phyloP scores from a whole-genome alignment of 306 rosid species.

The Lathyrus sativus region DNA sequence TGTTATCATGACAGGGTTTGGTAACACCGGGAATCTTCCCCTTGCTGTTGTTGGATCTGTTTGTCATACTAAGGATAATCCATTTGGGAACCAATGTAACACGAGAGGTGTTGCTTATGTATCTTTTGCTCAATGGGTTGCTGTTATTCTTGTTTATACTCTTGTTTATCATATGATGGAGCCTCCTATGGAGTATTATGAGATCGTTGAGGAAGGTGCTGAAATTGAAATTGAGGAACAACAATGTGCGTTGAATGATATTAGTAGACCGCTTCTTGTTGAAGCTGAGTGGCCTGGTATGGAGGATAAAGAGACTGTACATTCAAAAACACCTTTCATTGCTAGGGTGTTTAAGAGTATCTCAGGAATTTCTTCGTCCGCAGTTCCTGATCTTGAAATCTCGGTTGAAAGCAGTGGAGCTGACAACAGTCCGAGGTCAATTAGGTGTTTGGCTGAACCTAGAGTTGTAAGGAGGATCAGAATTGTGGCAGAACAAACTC shows the following conservation, averaged over 20 bases:
- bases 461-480: constrained; percentile 77
- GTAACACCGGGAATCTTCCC: constrained; percentile 90
- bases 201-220: constrained; percentile 64
- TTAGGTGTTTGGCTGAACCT: constrained; percentile 82
- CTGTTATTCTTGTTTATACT: constrained; percentile 85
- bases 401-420: constrained; percentile 43
- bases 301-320: constrained; percentile 84
- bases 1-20: constrained; percentile 81
- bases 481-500: constrained; percentile 82
- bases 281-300: constrained; percentile 99
- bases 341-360: constrained; percentile 64
- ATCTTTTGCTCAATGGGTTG: constrained; percentile 84
- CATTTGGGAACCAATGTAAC: constrained; percentile 74
- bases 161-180: constrained; percentile 97
- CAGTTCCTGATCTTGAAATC: constrained; percentile 55
- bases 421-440: constrained; percentile 65
- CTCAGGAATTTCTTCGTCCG: constrained; percentile 51
- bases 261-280: constrained; percentile 76
- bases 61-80: constrained; percentile 66
- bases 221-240: constrained; percentile 57
- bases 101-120: constrained; percentile 87
- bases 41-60: constrained; percentile 81
- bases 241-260: constrained; percentile 36
- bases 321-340: constrained; percentile 76
- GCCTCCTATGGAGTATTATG: constrained; percentile 77